Conservation (phyloP, 1,284 basidiomycete species). For the Cystobasidium sp. region DNA sequence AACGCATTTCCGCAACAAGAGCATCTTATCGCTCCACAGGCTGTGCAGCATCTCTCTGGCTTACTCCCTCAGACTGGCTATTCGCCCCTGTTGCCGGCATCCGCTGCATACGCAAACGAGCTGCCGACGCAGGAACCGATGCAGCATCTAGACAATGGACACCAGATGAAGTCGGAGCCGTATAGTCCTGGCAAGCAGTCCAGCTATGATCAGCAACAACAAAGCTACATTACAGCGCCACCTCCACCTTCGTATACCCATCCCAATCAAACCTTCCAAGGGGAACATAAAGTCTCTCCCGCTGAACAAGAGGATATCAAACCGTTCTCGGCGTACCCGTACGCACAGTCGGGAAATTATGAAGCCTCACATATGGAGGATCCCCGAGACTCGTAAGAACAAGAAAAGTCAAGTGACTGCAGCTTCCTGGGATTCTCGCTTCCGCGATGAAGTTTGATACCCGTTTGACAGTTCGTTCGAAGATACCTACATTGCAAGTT, state of each 20-base stretch:
- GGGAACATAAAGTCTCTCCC: background rate
- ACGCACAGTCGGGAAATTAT: background rate
- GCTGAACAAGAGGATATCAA: background rate
- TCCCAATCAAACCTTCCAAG: background rate
- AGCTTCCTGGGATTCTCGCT: background rate
- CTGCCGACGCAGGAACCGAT: background rate
- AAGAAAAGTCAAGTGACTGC: too few species aligned
- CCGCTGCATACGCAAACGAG: constrained; percentile 16
- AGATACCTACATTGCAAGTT: too few species aligned
- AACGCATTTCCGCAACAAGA: background rate
- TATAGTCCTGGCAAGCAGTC: constrained; percentile 13
- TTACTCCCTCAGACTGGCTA: constrained; percentile 17
- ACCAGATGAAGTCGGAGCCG: background rate
- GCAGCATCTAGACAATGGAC: background rate
- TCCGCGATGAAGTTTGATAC: background rate
- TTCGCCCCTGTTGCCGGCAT: constrained; percentile 16
- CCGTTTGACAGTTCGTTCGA: background rate
- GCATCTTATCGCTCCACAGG: constrained; percentile 2
- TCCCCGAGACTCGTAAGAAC: background rate
- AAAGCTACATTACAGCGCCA: constrained; percentile 2
- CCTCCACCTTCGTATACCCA: constrained; percentile 18
- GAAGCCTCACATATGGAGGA: background rate
- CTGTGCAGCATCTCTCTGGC: constrained; percentile 26
- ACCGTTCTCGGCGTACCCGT: background rate
- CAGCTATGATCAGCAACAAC: background rate